phyloP scores from a whole-genome alignment of 345 rosid genomes.

The Kandelia obovata region DNA sequence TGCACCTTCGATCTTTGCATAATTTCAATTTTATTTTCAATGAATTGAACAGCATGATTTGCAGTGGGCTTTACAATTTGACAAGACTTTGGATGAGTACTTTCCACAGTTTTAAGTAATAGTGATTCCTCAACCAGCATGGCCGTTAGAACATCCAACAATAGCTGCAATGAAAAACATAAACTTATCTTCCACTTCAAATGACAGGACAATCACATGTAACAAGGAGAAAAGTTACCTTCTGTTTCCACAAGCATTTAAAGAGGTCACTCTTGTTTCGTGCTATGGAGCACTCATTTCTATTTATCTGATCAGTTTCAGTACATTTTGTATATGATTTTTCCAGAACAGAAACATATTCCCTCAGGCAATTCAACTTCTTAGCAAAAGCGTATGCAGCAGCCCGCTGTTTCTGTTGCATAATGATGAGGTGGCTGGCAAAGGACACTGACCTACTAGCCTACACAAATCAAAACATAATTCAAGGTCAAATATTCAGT shows the following conservation, averaged over 20 bases:
- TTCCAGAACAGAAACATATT: constrained; percentile 38
- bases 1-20: constrained; percentile 64
- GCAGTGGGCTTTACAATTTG: constrained; percentile 46
- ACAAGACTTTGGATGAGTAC: constrained; percentile 55
- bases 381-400: constrained; percentile 56
- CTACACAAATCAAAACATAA: constrained; percentile 37
- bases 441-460: constrained; percentile 63
- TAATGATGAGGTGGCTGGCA: constrained; percentile 68
- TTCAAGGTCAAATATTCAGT: background rate
- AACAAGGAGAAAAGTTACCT: constrained; percentile 44
- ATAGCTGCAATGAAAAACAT: constrained; percentile 42
- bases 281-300: constrained; percentile 40
- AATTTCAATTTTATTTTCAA: constrained; percentile 52
- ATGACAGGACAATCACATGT: background rate
- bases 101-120: constrained; percentile 56
- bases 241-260: constrained; percentile 74
- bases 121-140: constrained; percentile 57
- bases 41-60: constrained; percentile 40
- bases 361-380: constrained; percentile 43
- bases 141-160: constrained; percentile 56
- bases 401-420: constrained; percentile 71
- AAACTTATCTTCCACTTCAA: background rate
- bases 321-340: constrained; percentile 36
- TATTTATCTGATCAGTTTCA: constrained; percentile 18
- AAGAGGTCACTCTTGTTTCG: constrained; percentile 46